phyloP scores from a whole-genome alignment of 306 rosid genomes.

The Lithocarpus polystachyus region DNA sequence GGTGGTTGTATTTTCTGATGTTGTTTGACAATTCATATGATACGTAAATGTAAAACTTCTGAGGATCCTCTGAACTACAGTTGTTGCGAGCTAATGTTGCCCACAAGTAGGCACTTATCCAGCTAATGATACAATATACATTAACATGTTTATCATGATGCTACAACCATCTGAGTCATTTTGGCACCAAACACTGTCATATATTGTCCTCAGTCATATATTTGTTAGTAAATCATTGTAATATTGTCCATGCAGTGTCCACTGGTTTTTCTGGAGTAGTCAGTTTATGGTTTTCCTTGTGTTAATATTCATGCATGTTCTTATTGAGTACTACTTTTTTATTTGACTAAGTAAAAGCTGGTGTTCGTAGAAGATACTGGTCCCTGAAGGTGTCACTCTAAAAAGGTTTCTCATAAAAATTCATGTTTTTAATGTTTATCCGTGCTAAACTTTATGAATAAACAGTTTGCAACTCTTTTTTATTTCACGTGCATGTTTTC shows the following conservation, averaged over 20 bases:
- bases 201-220: not conserved
- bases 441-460: constrained; percentile 5
- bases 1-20: constrained; percentile 17
- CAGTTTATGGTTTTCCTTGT: not conserved
- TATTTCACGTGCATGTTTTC: not conserved
- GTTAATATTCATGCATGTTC: not conserved
- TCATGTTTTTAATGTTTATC: not conserved
- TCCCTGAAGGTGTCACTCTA: not conserved
- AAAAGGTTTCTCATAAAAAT: not conserved
- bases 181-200: not conserved
- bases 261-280: not conserved
- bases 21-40: not conserved
- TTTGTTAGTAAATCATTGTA: not conserved
- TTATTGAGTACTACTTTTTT: not conserved
- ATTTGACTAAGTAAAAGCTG: not conserved
- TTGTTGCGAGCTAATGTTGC: not conserved
- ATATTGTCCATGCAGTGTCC: not conserved
- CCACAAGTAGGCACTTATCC: not conserved
- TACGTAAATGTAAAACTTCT: not conserved
- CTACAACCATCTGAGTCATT: not conserved
- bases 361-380: constrained; percentile 5
- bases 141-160: not conserved
- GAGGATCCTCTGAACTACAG: not conserved
- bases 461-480: not conserved
- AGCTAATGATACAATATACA: not conserved